Conservation (phyloP, 768 basidiomycete genomes). For the Macrolepiota dolichaula region DNA sequence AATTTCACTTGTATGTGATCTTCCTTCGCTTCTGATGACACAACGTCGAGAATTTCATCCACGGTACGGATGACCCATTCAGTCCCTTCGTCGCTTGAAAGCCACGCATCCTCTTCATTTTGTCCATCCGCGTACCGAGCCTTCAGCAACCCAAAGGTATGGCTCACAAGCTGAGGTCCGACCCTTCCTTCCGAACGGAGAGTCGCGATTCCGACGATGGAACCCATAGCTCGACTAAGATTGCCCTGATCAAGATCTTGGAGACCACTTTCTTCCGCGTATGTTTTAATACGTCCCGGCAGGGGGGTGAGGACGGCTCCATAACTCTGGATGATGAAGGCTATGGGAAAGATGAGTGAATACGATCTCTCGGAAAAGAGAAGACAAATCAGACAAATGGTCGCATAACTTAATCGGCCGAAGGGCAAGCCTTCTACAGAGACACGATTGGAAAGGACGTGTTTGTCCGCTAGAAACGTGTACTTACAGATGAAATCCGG, state of each 20-base stretch:
- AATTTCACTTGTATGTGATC: constrained; percentile 57
- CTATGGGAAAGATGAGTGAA: constrained; percentile 36
- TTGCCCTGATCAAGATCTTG: constrained; percentile 70
- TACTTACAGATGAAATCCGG: constrained; percentile 91
- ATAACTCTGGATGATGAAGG: constrained; percentile 85
- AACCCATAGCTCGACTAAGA: constrained; percentile 80
- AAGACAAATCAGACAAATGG: constrained; percentile 6
- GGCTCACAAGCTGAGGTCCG: constrained; percentile 83
- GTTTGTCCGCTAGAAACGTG: constrained; percentile 29
- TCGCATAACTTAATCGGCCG: constrained; percentile 4
- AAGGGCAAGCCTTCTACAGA: constrained; percentile 3
- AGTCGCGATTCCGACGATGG: constrained; percentile 80
- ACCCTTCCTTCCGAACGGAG: constrained; percentile 83
- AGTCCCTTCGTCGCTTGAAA: constrained; percentile 81
- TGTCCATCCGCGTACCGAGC: constrained; percentile 59
- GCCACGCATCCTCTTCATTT: constrained; percentile 73
- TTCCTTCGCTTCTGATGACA: constrained; percentile 46
- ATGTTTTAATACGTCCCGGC: constrained; percentile 50
- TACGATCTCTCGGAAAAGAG: constrained; percentile 9
- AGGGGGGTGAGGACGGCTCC: constrained; percentile 75
- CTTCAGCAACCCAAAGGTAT: constrained; percentile 88
- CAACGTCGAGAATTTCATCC: constrained; percentile 76
- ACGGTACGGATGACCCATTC: constrained; percentile 86
- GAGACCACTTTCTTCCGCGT: constrained; percentile 33
- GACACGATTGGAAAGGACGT: constrained; percentile 29